Evolutionary conservation across 129 eudicot species (phyloP), one percentile per base, ranked within the genome.

Genomic region (Flaveria robusta): DNA sequence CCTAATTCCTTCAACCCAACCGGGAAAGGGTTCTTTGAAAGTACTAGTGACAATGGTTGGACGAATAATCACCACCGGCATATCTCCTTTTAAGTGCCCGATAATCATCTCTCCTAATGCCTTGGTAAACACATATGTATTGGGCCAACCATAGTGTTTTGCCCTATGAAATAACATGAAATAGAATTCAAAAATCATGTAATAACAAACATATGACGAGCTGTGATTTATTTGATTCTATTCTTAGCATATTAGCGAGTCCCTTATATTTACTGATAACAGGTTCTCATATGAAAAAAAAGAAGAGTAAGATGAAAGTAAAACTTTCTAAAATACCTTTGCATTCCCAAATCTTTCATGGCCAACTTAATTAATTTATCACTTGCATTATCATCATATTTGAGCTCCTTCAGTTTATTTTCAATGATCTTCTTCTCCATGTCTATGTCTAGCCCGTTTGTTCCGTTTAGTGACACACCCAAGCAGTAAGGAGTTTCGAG

Each of bases 1-100:
- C 98, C 97, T 91, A 27, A 94, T 71, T 12, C 98, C 98, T 87
- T 94, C 98, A 14, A 89, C 89, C 98, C 98, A 94, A 19, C 98
- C 98, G 0, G 93, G 93, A 68, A 94, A 87, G 1, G 98, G 98
- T 59, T 94, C 96, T 79, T 72, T 84, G 66, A 69, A 87, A 26
- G 97, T 91, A 49, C 98, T 87, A 2, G 96, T 88, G 22, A 94
- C 47, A 16, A 94, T 91, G 45, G 93, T 88, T 5, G 97, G 97
- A 27, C 98, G 97, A 50, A 94, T 49, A 37, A 91, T 87, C 10
- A 91, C 97, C 16, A 91, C 29, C 10, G 96, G 87, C 63, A 90
- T 55, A 37, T 81, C 65, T 60, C 72, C 89, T 66, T 72, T 83
- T 27, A 60, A 23, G 7, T 93, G 65, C 16, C 86, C 89, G 41